Base-by-base conservation (phyloP, 2,329 filamentous ascomycete genomes). In the Ascochyta rabiei region DNA sequence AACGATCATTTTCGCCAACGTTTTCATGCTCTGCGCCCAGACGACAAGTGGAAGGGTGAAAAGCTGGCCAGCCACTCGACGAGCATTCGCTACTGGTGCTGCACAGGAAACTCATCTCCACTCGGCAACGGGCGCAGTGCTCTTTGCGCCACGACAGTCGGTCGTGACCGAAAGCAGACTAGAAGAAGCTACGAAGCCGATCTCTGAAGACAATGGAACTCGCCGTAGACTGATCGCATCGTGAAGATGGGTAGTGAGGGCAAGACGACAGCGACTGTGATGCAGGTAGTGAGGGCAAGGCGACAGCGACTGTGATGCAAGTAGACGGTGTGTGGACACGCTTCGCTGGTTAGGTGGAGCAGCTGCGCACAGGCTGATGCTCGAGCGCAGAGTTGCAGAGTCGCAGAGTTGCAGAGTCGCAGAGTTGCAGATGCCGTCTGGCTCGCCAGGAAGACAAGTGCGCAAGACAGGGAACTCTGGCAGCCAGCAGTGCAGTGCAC, bases 81-180 rank as follows among this genome's bases (percentile, higher is more conserved):
- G 38, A 54, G 46, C 39, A 48, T 53, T 47, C 57, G 52, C 42
- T 30, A 24, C 59, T 63, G 58, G 56, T 31, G 60, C 58, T 59
- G 63, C 67, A 68, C 52, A 64, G 57, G 63, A 68, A 58, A 59
- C 23, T 48, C 62, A 64, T 61, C 59, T 53, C 56, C 59, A 55
- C 67, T 70, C 65, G 67, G 67, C 67, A 69, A 67, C 61, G 56
- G 62, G 60, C 57, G 48, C 44, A 46, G 45, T 48, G 54, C 42
- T 48, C 56, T 41, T 44, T 48, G 61, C 55, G 58, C 56, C 60
- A 60, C 55, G 56, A 57, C 42, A 19, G 46, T 38, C 34, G 23
- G 46, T 38, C 34, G 57, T 49, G 43, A 49, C 47, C 59, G 33
- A 44, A 41, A 40, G 47, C 53, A 55, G 12, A 57, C 57, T 54